Conservation (phyloP, 1,284 basidiomycete species). For the Phellopilus nigrolimitatus region DNA sequence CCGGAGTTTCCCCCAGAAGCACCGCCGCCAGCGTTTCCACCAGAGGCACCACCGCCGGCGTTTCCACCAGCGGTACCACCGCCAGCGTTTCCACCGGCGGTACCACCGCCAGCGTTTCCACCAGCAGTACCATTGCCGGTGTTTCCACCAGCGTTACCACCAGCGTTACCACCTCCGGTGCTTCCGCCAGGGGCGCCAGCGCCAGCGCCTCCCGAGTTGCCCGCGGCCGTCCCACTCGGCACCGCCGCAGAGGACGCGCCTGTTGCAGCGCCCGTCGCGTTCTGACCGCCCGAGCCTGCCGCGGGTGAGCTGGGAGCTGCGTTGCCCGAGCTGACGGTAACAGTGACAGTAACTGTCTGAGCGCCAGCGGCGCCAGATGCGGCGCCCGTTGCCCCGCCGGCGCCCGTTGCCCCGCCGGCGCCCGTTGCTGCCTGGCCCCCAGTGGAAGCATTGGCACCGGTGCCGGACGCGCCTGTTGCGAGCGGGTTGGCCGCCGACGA, state of each 20-base stretch:
- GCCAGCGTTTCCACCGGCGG: too few species aligned
- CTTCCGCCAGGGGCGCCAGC: too few species aligned
- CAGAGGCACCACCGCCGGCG: too few species aligned
- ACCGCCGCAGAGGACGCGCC: background rate
- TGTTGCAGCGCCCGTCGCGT: background rate
- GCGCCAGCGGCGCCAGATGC: background rate
- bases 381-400: background rate
- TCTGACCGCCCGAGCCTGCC: too few species aligned
- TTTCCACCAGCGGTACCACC: too few species aligned
- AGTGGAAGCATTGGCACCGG: background rate
- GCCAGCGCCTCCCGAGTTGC: too few species aligned
- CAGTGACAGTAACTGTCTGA: conserved; percentile 11
- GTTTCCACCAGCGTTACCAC: too few species aligned
- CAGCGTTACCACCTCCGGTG: too few species aligned
- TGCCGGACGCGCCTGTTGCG: background rate
- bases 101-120: too few species aligned
- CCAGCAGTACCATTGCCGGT: too few species aligned
- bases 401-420: background rate
- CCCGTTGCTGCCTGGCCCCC: background rate
- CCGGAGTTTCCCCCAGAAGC: background rate
- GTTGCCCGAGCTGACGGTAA: conserved; percentile 8
- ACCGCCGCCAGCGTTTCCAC: too few species aligned
- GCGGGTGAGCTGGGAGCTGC: background rate
- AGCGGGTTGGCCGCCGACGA: conserved; percentile 3
- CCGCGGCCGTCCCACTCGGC: conserved; percentile 1